phyloP scores from a whole-genome alignment of 257 asterid species.

The Verbena officinalis region DNA sequence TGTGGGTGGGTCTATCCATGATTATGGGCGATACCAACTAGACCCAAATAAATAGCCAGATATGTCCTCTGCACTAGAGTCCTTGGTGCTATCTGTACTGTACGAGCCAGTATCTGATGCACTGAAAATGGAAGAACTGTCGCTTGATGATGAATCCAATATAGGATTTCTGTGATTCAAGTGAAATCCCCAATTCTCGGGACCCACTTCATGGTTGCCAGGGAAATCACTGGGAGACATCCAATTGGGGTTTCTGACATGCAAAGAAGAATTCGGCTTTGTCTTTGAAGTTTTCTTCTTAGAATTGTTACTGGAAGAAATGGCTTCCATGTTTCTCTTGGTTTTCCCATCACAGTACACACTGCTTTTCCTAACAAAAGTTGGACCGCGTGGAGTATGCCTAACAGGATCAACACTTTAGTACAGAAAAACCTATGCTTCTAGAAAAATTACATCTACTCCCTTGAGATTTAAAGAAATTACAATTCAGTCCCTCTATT shows the following conservation, averaged over 20 bases:
- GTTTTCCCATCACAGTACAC: slow-evolving; percentile 36
- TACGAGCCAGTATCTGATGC: slow-evolving; percentile 57
- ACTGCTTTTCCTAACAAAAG: slow-evolving; percentile 24
- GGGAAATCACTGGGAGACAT: slow-evolving; percentile 36
- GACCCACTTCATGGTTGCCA: slow-evolving; percentile 28
- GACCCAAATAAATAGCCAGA: slow-evolving; percentile 62
- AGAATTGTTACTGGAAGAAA: slow-evolving; percentile 38
- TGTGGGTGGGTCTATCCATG: too few species aligned
- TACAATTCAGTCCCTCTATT: too few species aligned
- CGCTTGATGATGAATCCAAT: slow-evolving; percentile 47
- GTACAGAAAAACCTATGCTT: neutral
- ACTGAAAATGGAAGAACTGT: slow-evolving; percentile 62
- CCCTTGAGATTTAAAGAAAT: too few species aligned
- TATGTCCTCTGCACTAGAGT: slow-evolving; percentile 54
- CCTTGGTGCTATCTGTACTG: slow-evolving; percentile 66
- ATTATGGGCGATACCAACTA: slow-evolving; percentile 25
- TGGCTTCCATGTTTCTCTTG: slow-evolving; percentile 40
- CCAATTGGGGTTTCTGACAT: slow-evolving; percentile 33
- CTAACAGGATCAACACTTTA: slow-evolving; percentile 28
- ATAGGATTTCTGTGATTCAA: slow-evolving; percentile 27
- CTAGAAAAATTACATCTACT: neutral
- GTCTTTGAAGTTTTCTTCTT: slow-evolving; percentile 43
- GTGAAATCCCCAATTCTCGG: slow-evolving; percentile 29
- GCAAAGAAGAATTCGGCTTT: slow-evolving; percentile 31
- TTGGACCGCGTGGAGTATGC: slow-evolving; percentile 36